Percentiles rank a stretch among this genome's conserved stretches.
phyloP scores from a whole-genome alignment of 805 yeast species.

The Spathaspora arborariae region DNA sequence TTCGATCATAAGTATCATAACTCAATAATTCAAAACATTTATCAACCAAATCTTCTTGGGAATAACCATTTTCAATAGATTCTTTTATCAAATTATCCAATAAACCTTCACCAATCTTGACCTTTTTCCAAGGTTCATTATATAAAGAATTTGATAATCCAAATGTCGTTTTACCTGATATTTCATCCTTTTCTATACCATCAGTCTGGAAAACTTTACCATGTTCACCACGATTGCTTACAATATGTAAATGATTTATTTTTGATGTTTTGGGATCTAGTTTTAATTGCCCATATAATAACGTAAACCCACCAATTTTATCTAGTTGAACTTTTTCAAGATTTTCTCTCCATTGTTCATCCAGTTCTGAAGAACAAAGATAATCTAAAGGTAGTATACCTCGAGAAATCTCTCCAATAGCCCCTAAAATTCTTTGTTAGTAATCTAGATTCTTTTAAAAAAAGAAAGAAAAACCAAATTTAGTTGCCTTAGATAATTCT shows the following conservation, averaged over 20 bases:
- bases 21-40: constrained; percentile 55
- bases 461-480: not conserved
- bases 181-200: constrained; percentile 11
- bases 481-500: not conserved
- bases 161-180: constrained; percentile 32
- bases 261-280: constrained; percentile 18
- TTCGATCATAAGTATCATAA: constrained; percentile 30
- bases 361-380: constrained; percentile 29
- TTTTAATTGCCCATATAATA: constrained; percentile 50
- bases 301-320: constrained; percentile 59
- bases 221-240: constrained; percentile 48
- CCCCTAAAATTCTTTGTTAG: constrained; percentile 15
- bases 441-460: constrained; percentile 2
- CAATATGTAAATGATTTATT: constrained; percentile 36
- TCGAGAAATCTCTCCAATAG: constrained; percentile 42
- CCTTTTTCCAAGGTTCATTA: constrained; percentile 74
- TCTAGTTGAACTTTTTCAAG: constrained; percentile 20
- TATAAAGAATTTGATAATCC: constrained; percentile 70
- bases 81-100: constrained; percentile 18
- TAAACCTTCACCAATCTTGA: constrained; percentile 42
- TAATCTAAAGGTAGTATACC: constrained; percentile 49
- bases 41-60: constrained; percentile 43
- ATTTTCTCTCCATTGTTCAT: constrained; percentile 44
- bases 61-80: constrained; percentile 12
- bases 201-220: constrained; percentile 27